Evolutionary conservation across 2,329 filamentous ascomycete species (phyloP), one percentile per base, ranked within the genome.

Genomic region (Penicillium sp.): DNA sequence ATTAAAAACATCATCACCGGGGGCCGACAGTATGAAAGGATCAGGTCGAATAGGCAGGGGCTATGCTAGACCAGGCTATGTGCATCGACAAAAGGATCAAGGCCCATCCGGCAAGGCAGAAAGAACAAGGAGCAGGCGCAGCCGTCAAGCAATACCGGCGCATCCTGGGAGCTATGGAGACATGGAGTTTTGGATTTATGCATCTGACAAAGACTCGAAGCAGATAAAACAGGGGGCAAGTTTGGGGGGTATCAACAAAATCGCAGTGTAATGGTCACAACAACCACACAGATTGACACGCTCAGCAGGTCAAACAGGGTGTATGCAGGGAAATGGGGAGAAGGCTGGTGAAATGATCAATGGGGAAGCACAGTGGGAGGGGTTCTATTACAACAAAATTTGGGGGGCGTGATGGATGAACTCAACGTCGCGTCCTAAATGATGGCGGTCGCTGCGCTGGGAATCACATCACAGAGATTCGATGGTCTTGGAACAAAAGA

Each of bases 201-300:
- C 65, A 62, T 58, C 55, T 58, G 57, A 43, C 35, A 59, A 59
- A 35, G 48, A 35, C 48, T 51, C 30, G 30, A 38, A 30, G 13
- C 57, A 19, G 7, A n/a, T n/a, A 30, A 63, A 68, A 59, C 54
- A 68, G 48, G 59, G 63, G 67, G 64, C 58, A 53, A 61, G 40
- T 25, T 25, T 52, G 65, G 66, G 65, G 68, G 68, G 68, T 70
- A 70, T 68, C 68, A 70, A 68, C 65, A 30, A 65, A 62, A 61
- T 65, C 51, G 42, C 65, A 61, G 25, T 56, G 45, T 38, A 66
- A 61, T 45, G 55, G 45, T 28, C 56, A 58, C 42, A 53, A 49
- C 37, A 48, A 30, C 46, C 28, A 7, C 45, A 48, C 60, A 63
- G 22, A 26, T 52, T 46, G 48, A 54, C 48, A 55, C 59, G 58